These are phyloP conservation scores for Ophiocordyceps camponoti-floridani DNA, from an alignment of 2,329 filamentous ascomycete genomes.

Conservation along the genomic window DNA sequence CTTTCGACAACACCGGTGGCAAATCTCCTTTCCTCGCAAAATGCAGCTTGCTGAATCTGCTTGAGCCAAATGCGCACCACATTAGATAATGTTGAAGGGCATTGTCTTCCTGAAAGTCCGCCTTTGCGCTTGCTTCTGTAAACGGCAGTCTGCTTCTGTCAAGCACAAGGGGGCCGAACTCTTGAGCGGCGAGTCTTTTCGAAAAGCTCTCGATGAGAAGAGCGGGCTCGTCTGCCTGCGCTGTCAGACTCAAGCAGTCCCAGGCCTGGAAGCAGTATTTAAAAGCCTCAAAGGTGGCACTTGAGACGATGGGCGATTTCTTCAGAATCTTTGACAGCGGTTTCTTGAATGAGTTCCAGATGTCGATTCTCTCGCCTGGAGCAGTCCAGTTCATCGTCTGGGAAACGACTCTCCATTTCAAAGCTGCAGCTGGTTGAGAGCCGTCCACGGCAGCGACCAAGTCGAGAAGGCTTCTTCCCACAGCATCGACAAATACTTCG, in stretches of 20 bases:
- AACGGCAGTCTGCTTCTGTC: constrained; percentile 4
- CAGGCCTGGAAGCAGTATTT: constrained; percentile 20
- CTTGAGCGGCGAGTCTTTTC: constrained; percentile 12
- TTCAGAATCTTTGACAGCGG: constrained; percentile 14
- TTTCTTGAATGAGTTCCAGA: constrained; percentile 16
- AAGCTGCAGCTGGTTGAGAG: constrained; percentile 12
- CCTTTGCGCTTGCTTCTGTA: constrained; percentile 4
- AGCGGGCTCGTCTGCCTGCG: constrained; percentile 10
- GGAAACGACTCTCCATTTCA: constrained; percentile 23
- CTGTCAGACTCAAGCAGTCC: constrained; percentile 19
- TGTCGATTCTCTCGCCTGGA: constrained; percentile 9
- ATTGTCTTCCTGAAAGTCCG: constrained; percentile 9
- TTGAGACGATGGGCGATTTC: constrained; percentile 13
- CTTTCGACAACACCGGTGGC: constrained; percentile 9
- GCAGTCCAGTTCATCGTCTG: constrained; percentile 16
- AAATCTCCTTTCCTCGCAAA: constrained; percentile 8
- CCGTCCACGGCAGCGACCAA: constrained; percentile 12
- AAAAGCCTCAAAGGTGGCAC: constrained; percentile 21
- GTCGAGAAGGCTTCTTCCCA: constrained; percentile 20
- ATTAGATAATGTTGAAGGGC: constrained; percentile 14
- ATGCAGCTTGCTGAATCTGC: constrained; percentile 13
- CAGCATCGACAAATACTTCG: constrained; percentile 23
- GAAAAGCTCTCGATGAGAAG: constrained; percentile 16
- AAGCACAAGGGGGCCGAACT: constrained; percentile 9
- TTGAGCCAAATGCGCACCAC: constrained; percentile 16